These are phyloP conservation scores for Sporothrix dimorphospora DNA, from an alignment of 2,329 filamentous ascomycete species.

Conservation along the genomic window DNA sequence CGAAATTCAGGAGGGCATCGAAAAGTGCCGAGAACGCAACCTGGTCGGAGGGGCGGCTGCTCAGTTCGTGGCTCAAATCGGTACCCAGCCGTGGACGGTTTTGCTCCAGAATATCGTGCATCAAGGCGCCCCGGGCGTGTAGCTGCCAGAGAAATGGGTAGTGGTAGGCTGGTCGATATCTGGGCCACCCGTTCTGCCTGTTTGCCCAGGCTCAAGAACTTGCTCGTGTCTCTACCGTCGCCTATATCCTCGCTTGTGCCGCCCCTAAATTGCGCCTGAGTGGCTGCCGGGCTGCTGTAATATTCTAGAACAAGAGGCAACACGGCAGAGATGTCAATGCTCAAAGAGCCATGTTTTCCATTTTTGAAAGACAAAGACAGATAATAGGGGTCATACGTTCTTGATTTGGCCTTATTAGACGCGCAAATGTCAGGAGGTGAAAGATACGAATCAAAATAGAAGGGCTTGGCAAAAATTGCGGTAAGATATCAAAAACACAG, in stretches of 20 bases:
- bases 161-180: not conserved
- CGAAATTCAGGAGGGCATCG: not conserved
- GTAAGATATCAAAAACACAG: not conserved
- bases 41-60: not conserved
- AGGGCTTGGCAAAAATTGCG: not conserved
- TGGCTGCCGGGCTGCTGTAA: not conserved
- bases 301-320: constrained; percentile 16
- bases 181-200: not conserved
- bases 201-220: not conserved
- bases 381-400: not conserved
- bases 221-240: constrained; percentile 17
- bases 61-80: not conserved
- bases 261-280: not conserved
- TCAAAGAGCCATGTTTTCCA: not conserved
- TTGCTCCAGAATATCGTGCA: not conserved
- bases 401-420: constrained; percentile 3
- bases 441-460: constrained; percentile 17
- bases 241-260: constrained; percentile 20
- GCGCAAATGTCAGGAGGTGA: constrained; percentile 2
- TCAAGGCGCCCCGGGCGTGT: not conserved
- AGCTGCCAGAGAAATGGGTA: not conserved
- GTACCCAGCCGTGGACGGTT: not conserved
- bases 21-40: constrained; percentile 13
- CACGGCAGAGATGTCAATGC: constrained; percentile 17
- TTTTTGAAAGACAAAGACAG: not conserved